phyloP scores from a whole-genome alignment of 2,329 filamentous ascomycete genomes.

The Aschersonia sp. region DNA sequence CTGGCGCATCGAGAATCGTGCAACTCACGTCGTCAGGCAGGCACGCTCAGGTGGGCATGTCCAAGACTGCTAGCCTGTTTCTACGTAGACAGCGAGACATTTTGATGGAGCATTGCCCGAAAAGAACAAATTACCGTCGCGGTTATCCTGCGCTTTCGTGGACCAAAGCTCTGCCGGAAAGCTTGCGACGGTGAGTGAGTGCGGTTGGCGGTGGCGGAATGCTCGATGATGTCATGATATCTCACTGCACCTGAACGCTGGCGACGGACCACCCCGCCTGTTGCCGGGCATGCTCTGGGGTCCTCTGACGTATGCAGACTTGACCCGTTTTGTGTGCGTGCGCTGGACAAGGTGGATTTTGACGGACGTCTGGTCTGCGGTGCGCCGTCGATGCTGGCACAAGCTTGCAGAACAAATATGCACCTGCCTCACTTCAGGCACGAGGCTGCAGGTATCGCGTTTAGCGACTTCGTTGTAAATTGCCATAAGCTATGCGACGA shows the following conservation, averaged over 20 bases:
- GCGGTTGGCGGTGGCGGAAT: constrained; percentile 11
- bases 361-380: too few species aligned
- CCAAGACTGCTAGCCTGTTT: background rate
- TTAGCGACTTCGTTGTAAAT: too few species aligned
- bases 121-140: background rate
- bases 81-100: background rate
- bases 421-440: too few species aligned
- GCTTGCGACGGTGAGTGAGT: background rate
- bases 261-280: background rate
- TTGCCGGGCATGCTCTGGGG: too few species aligned
- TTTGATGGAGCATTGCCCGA: background rate
- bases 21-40: background rate
- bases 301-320: too few species aligned
- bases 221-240: constrained; percentile 20
- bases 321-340: too few species aligned
- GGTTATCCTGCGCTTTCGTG: background rate
- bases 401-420: too few species aligned
- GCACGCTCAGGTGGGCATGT: background rate
- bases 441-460: too few species aligned
- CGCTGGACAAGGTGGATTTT: too few species aligned
- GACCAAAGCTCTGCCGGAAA: background rate
- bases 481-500: too few species aligned
- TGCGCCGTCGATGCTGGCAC: too few species aligned
- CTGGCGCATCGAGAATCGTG: background rate
- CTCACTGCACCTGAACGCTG: background rate